These are phyloP conservation scores for sorghum (Sorghum bicolor) DNA, from an alignment of 176 grass and related monocot species.

Conservation along the genomic window DNA sequence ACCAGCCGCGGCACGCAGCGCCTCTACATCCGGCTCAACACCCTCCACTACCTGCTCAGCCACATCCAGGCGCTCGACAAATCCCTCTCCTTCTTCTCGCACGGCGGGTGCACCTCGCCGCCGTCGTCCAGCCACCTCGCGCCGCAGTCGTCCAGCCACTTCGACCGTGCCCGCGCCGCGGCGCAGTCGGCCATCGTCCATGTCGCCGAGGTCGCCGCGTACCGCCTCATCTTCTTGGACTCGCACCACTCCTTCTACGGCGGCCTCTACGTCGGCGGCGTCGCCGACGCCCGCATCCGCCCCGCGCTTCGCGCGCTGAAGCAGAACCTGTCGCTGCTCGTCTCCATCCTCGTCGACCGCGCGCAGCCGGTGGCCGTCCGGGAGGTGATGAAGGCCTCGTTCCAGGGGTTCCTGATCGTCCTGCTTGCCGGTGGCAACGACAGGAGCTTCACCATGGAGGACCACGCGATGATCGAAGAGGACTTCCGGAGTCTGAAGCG, in stretches of 20 bases:
- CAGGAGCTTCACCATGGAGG: slow-evolving; percentile 43
- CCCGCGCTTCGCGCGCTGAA: slow-evolving; percentile 53
- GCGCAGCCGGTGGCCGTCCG: slow-evolving; percentile 50
- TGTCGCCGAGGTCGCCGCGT: slow-evolving; percentile 65
- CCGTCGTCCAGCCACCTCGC: neutral
- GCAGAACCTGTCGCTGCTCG: slow-evolving; percentile 51
- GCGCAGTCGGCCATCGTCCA: slow-evolving; percentile 38
- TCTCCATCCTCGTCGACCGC: slow-evolving; percentile 50
- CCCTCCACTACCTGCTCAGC: slow-evolving; percentile 78
- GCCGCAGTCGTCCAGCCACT: slow-evolving; percentile 16
- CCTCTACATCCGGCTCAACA: slow-evolving; percentile 94
- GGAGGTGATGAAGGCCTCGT: slow-evolving; percentile 69
- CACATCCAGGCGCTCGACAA: slow-evolving; percentile 82
- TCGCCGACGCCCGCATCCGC: slow-evolving; percentile 39
- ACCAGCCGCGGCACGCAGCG: slow-evolving; percentile 94
- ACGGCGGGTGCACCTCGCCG: slow-evolving; percentile 15
- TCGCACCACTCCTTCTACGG: slow-evolving; percentile 60
- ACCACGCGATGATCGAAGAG: slow-evolving; percentile 50
- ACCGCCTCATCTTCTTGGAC: slow-evolving; percentile 71
- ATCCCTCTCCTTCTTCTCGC: slow-evolving; percentile 82
- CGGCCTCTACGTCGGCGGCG: slow-evolving; percentile 44
- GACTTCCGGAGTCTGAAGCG: slow-evolving; percentile 65
- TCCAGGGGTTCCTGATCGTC: slow-evolving; percentile 58
- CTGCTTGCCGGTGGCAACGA: slow-evolving; percentile 49
- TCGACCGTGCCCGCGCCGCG: slow-evolving; percentile 36